These are phyloP conservation scores for Termitomyces sp. DNA, from an alignment of 768 basidiomycete species.

Conservation along the genomic window DNA sequence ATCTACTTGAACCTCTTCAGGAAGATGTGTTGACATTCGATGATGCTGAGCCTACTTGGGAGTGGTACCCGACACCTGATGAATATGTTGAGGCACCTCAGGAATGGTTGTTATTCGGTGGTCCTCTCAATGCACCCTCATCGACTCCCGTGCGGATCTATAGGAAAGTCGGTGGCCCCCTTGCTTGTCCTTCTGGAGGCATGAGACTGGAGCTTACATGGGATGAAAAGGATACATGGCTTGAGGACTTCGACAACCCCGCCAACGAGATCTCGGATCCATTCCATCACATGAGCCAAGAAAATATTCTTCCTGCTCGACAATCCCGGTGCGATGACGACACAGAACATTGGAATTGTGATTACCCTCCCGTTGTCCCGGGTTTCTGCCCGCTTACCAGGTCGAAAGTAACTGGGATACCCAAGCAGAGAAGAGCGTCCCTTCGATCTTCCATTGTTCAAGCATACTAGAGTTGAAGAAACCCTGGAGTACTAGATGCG, in stretches of 20 bases:
- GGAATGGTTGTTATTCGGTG: constrained; percentile 5
- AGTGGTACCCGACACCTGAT: neutral
- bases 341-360: neutral
- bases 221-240: neutral
- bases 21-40: constrained; percentile 1
- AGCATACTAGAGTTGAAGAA: neutral
- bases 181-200: constrained; percentile 1
- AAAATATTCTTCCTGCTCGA: neutral
- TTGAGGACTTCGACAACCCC: neutral
- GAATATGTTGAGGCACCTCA: neutral
- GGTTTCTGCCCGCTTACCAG: neutral
- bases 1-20: constrained; percentile 2
- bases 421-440: neutral
- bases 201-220: neutral
- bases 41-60: neutral
- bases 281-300: neutral
- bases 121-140: neutral
- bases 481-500: neutral
- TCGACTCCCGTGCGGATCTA: neutral
- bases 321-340: neutral
- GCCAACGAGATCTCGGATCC: neutral
- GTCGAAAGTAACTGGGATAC: neutral
- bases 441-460: neutral
- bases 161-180: neutral
- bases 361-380: neutral